Base-by-base conservation (phyloP, 495 filamentous ascomycete species). In the Aspergillus cristatus region DNA sequence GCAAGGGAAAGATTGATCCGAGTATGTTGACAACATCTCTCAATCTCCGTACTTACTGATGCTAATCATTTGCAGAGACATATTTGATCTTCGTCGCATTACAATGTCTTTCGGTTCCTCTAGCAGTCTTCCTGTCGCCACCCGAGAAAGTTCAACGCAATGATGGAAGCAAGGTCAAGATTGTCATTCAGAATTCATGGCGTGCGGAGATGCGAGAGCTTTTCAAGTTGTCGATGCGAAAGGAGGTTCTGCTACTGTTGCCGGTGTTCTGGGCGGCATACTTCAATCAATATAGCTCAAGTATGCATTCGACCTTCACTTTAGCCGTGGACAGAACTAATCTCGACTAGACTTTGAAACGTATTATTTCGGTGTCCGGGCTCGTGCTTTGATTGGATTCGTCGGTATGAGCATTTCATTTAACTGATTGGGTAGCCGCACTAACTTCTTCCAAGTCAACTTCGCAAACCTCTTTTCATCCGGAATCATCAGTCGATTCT, bases 61-160 rank as follows among this genome's bases (percentile, higher is more conserved):
- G 20, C 16, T 8, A 22, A 24, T 8, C 8, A 24, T 24, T 4
- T 24, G 20, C 20, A 55, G 51, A 55, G 35, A 73, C 75, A 0
- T 79, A 75, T 45, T 52, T 77, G 5, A 61, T 76, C 10, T 80
- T 81, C 40, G 72, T 81, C 26, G 71, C 70, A 1, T 50, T 80
- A 2, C 76, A 81, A 54, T 70, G 70, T 26, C 46, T 69, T 5
- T 72, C 73, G 0, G 70, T 68, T 1, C 53, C 75, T 13, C 55
- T 76, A 0, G 76, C 60, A 0, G 51, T 76, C 10, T 53, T 80
- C 4, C 52, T 81, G 2, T 73, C 70, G n/a, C 52, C 42, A 2
- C 76, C 78, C 0, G 50, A 56, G 5, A 62, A 72, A 15, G 78
- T 80, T 0, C 65, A 79, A 42, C 63, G 77, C 1, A 54, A 55